Evolutionary conservation across 148 eudicot species (phyloP), one percentile per base, ranked within the genome.

Genomic region (Linanthus parryae): DNA sequence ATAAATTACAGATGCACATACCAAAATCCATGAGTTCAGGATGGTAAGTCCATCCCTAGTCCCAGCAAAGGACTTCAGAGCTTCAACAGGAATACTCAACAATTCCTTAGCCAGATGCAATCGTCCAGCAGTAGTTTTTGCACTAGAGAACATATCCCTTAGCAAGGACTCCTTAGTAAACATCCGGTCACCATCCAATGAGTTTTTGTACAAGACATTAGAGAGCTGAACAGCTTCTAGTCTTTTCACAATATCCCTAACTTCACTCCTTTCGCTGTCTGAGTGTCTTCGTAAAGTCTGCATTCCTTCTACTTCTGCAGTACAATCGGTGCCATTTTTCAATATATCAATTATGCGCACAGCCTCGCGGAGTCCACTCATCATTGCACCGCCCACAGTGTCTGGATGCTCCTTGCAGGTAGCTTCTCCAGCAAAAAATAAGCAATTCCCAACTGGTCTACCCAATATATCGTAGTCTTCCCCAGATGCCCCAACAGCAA

Each of bases 341-440:
- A 85, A 45, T 57, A 94, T 76, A 63, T 94, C 95, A 63, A 80
- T 78, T 37, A 94, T 88, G 25, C 99, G 95, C 50, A 88, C 92
- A 31, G 99, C 96, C 72, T 94, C 99, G 31, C 96, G 79, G 48
- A 94, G 76, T 70, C 99, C 99, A 71, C 96, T 94, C 95, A 94
- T 74, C 95, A 94, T 94, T 54, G 99, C 99, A 72, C 99, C 99
- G 51, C 99, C 99, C 28, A 94, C 99, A 9, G 99, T 94, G 59
- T 94, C 99, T 24, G 99, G 99, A 71, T 94, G 91, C 72, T 94
- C 99, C 75, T 94, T 94, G 72, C 99, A 94, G 26, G 99, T 94
- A 43, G 99, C 99, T 80, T 94, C 99, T 64, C 99, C 99, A 43
- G 99, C 92, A 72, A 94, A 94, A 75, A 94, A 94, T 59, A 94